phyloP scores from a whole-genome alignment of 106 monocot genomes.

The Ottelia alismoides region DNA sequence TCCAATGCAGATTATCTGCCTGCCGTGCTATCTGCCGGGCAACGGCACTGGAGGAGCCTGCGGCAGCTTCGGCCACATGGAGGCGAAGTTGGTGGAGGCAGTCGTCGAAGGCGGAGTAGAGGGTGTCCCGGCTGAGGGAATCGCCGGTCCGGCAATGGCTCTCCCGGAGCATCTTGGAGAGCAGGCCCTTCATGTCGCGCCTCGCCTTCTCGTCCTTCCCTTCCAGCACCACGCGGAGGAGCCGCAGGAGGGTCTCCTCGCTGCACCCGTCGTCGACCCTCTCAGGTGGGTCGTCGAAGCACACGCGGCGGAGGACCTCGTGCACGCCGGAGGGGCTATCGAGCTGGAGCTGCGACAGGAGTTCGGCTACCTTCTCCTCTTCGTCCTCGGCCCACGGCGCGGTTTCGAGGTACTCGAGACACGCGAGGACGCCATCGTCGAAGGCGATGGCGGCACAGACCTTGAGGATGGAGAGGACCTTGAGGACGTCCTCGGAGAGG shows the following conservation, averaged over 20 bases:
- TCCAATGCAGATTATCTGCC: slow-evolving; percentile 79
- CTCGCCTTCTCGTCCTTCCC: too few relatives aligned
- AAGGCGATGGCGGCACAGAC: slow-evolving; percentile 66
- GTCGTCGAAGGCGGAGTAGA: slow-evolving; percentile 55
- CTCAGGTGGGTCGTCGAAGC: too few relatives aligned
- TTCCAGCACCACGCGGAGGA: too few relatives aligned
- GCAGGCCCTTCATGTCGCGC: too few relatives aligned
- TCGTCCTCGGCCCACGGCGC: too few relatives aligned
- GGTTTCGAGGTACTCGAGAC: slow-evolving; percentile 78
- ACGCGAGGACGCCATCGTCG: slow-evolving; percentile 61
- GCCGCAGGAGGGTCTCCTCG: too few relatives aligned
- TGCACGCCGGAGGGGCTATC: slow-evolving; percentile 56
- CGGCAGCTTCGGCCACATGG: too few relatives aligned
- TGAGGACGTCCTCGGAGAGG: slow-evolving; percentile 53
- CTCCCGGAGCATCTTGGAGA: too few relatives aligned
- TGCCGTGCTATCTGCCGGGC: slow-evolving; percentile 47
- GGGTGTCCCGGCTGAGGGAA: slow-evolving; percentile 59
- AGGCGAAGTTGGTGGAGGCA: slow-evolving; percentile 43
- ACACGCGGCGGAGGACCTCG: not conserved
- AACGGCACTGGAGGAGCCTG: slow-evolving; percentile 35
- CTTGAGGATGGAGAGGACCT: slow-evolving; percentile 73
- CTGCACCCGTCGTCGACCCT: too few relatives aligned
- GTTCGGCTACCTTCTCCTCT: slow-evolving; percentile 72
- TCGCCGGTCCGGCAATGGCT: too few relatives aligned
- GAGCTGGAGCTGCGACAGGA: slow-evolving; percentile 62